Evolutionary conservation across 371 early-diverging fungal species (phyloP).

Genomic region (Mucor mucedo): DNA sequence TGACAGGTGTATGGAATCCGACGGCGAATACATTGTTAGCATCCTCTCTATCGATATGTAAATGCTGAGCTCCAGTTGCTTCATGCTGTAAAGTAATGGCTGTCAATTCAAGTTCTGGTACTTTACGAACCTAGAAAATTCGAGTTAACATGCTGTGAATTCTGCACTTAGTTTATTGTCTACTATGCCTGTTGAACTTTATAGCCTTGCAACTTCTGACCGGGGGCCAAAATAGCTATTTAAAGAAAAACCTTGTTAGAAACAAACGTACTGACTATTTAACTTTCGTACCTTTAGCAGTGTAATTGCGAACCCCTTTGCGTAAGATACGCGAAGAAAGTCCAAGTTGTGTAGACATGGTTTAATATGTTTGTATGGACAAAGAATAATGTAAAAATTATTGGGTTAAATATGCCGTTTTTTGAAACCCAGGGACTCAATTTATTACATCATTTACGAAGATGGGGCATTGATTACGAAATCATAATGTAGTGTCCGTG

Average conservation of each 20-base stretch:
- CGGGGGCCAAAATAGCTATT: slow-evolving; percentile 34
- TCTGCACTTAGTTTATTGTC: background rate
- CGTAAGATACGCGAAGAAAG: slow-evolving; percentile 18
- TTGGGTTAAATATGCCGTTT: no score
- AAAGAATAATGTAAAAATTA: no score
- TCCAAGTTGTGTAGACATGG: slow-evolving; percentile 25
- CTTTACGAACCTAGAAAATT: slow-evolving; percentile 41
- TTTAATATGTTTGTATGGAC: background rate
- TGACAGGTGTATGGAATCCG: slow-evolving; percentile 88
- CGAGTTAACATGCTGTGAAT: background rate
- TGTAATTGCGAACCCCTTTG: slow-evolving; percentile 13
- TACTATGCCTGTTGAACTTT: slow-evolving; percentile 30
- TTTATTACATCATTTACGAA: no score
- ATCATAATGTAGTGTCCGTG: no score
- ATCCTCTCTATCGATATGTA: slow-evolving; percentile 88
- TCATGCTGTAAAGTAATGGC: slow-evolving; percentile 74
- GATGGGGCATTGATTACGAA: no score
- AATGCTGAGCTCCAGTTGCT: slow-evolving; percentile 84
- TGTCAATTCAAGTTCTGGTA: slow-evolving; percentile 73
- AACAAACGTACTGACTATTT: background rate
- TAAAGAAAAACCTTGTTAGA: background rate
- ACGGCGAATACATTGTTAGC: slow-evolving; percentile 91
- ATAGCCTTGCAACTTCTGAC: slow-evolving; percentile 37
- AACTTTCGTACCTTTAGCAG: slow-evolving; percentile 17
- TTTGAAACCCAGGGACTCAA: no score